Conservation (phyloP, 345 rosid species). For the Eucalyptus tenuipes region DNA sequence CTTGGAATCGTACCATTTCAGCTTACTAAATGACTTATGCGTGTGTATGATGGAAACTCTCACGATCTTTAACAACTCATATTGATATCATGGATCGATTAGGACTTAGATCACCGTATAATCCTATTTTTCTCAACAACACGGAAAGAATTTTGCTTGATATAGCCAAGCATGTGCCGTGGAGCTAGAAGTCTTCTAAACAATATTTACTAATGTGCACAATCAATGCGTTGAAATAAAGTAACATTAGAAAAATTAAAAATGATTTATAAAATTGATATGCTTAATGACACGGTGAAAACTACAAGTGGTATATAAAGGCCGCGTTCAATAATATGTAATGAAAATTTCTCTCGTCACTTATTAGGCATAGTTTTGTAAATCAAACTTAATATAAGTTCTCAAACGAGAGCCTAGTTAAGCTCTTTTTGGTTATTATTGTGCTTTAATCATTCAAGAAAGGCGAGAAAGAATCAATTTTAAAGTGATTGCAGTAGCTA, state of each 20-base stretch:
- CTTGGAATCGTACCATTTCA: neutral
- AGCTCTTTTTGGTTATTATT: neutral
- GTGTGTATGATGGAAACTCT: neutral
- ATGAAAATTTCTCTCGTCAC: too few species aligned
- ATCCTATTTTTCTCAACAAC: neutral
- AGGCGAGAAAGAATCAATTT: neutral
- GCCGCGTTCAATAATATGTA: too few species aligned
- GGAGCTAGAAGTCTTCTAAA: neutral
- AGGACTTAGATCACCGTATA: neutral
- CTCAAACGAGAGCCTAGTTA: neutral
- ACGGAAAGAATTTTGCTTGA: neutral
- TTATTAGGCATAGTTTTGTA: neutral
- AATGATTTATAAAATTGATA: neutral
- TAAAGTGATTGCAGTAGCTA: neutral
- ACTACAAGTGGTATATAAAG: neutral
- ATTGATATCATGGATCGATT: neutral
- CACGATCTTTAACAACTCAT: neutral
- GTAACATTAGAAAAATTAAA: neutral
- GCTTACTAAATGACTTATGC: neutral
- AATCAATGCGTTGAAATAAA: neutral
- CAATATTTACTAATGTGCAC: neutral
- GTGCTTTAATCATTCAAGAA: neutral
- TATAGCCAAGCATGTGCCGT: neutral
- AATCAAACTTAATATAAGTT: neutral
- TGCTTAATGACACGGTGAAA: neutral